Evolutionary conservation across 2,329 filamentous ascomycete species (phyloP).

Genomic region (Fusarium graminum): DNA sequence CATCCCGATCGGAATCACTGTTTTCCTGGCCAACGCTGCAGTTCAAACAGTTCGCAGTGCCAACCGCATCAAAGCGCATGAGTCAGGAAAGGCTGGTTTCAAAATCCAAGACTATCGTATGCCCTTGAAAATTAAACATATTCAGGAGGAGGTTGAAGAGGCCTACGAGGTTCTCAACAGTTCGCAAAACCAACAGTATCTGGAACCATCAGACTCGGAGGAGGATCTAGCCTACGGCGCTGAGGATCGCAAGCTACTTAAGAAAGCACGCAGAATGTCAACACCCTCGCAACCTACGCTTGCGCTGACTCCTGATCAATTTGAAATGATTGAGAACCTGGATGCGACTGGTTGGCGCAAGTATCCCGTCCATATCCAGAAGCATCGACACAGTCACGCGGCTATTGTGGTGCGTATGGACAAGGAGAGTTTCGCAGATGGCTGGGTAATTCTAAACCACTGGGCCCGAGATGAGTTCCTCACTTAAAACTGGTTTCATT

Average conservation of each 20-base stretch:
- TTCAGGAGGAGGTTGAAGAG: conserved; percentile 81
- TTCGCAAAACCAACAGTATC: conserved; percentile 77
- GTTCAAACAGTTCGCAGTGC: conserved; percentile 82
- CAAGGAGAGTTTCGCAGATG: conserved; percentile 78
- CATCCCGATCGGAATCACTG: conserved; percentile 77
- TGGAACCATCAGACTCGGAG: conserved; percentile 68
- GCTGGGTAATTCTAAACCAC: conserved; percentile 81
- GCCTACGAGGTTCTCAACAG: conserved; percentile 80
- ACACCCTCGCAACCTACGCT: conserved; percentile 73
- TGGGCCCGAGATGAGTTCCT: conserved; percentile 82
- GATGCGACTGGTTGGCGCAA: conserved; percentile 75
- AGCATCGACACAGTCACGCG: conserved; percentile 84
- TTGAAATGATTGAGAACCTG: conserved; percentile 84
- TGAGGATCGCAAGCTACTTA: conserved; percentile 59
- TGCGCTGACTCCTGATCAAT: conserved; percentile 83
- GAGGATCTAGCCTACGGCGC: conserved; percentile 51
- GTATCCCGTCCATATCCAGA: conserved; percentile 80
- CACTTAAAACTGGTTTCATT: conserved; percentile 36
- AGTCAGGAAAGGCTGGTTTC: conserved; percentile 76
- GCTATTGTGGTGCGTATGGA: conserved; percentile 87
- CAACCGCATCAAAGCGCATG: conserved; percentile 81
- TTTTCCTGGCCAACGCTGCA: conserved; percentile 80
- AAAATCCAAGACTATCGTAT: conserved; percentile 79
- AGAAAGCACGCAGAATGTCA: conserved; percentile 58
- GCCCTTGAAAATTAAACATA: conserved; percentile 79